Conservation (phyloP, 2,329 filamentous ascomycete genomes). For the Diaporthe sp. region DNA sequence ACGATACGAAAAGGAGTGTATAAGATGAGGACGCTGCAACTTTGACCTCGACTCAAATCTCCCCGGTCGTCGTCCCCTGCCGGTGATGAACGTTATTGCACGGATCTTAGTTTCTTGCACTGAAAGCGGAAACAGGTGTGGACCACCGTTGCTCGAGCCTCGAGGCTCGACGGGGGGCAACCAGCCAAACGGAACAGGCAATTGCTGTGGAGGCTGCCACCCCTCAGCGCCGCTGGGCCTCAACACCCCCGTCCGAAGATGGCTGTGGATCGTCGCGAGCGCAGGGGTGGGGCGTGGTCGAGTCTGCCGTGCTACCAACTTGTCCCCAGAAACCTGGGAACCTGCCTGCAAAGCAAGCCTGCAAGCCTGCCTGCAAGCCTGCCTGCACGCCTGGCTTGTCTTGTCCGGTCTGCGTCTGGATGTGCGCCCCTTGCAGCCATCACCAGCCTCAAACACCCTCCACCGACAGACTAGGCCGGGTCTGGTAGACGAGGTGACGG, state of each 20-base stretch:
- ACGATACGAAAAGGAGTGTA: slow-evolving; percentile 20
- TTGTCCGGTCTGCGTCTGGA: neutral
- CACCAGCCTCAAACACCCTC: slow-evolving; percentile 28
- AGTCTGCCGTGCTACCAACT: neutral
- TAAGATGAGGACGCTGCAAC: slow-evolving; percentile 27
- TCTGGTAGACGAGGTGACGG: slow-evolving; percentile 1
- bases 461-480: slow-evolving; percentile 5
- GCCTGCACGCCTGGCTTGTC: slow-evolving; percentile 2
- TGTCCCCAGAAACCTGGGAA: no score
- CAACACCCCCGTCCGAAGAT: neutral
- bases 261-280: slow-evolving; percentile 8
- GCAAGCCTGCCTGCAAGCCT: no score
- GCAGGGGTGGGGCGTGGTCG: slow-evolving; percentile 17
- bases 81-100: slow-evolving; percentile 33
- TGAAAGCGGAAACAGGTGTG: slow-evolving; percentile 27
- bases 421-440: slow-evolving; percentile 26
- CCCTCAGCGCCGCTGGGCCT: neutral
- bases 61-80: slow-evolving; percentile 22
- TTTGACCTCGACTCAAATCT: slow-evolving; percentile 32
- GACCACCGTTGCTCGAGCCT: slow-evolving; percentile 32
- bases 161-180: slow-evolving; percentile 3
- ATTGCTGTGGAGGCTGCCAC: slow-evolving; percentile 32
- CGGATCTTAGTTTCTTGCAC: slow-evolving; percentile 33
- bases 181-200: slow-evolving; percentile 33
- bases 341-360: no score